phyloP scores from a whole-genome alignment of 2,329 filamentous ascomycete genomes.

The Tolypocladium amazonense region DNA sequence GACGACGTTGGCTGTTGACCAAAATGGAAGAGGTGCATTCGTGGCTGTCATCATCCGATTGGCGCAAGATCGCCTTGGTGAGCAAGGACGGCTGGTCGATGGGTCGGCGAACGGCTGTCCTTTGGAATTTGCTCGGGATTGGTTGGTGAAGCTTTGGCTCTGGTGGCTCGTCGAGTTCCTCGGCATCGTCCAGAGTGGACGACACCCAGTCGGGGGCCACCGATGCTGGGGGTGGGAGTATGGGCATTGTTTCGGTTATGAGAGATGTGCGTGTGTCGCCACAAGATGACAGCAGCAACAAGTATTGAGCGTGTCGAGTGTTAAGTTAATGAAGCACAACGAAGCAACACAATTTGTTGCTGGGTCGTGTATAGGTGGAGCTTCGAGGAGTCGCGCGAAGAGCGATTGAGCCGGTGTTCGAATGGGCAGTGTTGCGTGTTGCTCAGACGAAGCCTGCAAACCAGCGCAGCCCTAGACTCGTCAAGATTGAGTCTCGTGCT shows the following conservation, averaged over 20 bases:
- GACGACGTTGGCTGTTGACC: slow-evolving; percentile 30
- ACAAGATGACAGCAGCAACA: background rate
- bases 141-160: slow-evolving; percentile 36
- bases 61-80: slow-evolving; percentile 69
- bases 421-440: slow-evolving; percentile 8
- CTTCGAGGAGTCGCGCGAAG: background rate
- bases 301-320: background rate
- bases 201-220: slow-evolving; percentile 22
- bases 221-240: slow-evolving; percentile 10
- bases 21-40: slow-evolving; percentile 26
- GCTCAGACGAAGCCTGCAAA: slow-evolving; percentile 11
- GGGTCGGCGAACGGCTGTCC: slow-evolving; percentile 35
- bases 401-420: background rate
- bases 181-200: slow-evolving; percentile 47
- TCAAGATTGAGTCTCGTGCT: slow-evolving; percentile 5
- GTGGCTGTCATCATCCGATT: slow-evolving; percentile 45
- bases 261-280: background rate
- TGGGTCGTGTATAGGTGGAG: background rate
- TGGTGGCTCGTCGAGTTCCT: slow-evolving; percentile 83
- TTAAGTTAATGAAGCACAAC: background rate
- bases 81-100: slow-evolving; percentile 67
- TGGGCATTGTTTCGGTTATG: slow-evolving; percentile 14
- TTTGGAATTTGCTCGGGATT: slow-evolving; percentile 29
- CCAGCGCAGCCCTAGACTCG: slow-evolving; percentile 12
- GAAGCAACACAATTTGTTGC: background rate